These are phyloP conservation scores for Knufia fluminis DNA, from an alignment of 2,329 filamentous ascomycete species.

Conservation along the genomic window DNA sequence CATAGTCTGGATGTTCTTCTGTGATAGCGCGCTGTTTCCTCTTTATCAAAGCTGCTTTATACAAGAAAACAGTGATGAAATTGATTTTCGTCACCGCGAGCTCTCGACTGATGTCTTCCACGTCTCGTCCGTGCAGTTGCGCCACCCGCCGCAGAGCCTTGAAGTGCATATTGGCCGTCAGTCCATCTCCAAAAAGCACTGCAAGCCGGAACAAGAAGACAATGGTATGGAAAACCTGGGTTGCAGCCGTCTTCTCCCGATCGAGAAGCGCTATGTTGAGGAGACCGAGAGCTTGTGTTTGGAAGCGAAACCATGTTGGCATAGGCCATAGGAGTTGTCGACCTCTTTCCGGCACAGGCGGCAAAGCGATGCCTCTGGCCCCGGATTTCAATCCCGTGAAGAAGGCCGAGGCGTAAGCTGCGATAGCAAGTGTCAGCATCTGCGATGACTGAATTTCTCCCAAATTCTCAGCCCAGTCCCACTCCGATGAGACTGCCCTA, in stretches of 20 bases:
- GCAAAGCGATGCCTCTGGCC: slow-evolving; percentile 14
- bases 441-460: slow-evolving; percentile 15
- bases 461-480: slow-evolving; percentile 16
- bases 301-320: slow-evolving; percentile 15
- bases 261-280: slow-evolving; percentile 12
- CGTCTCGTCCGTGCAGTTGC: not conserved
- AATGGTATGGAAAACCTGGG: slow-evolving; percentile 14
- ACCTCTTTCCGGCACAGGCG: slow-evolving; percentile 11
- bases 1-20: slow-evolving; percentile 4
- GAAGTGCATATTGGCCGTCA: slow-evolving; percentile 14
- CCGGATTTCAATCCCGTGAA: slow-evolving; percentile 13
- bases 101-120: slow-evolving; percentile 8
- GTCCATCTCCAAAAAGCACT: slow-evolving; percentile 16
- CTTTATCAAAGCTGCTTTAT: slow-evolving; percentile 12
- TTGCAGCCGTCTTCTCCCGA: slow-evolving; percentile 7
- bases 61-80: slow-evolving; percentile 11
- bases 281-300: slow-evolving; percentile 14
- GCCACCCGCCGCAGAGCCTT: slow-evolving; percentile 12
- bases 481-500: not conserved
- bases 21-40: slow-evolving; percentile 8
- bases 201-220: slow-evolving; percentile 17
- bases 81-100: slow-evolving; percentile 17
- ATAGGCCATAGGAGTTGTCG: slow-evolving; percentile 11
- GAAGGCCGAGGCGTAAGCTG: slow-evolving; percentile 14
- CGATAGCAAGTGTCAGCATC: slow-evolving; percentile 14